Percentiles rank a stretch among this genome's conserved stretches.
Conservation (phyloP, 176 grass and related monocot genomes). For the Aechmea fasciata region DNA sequence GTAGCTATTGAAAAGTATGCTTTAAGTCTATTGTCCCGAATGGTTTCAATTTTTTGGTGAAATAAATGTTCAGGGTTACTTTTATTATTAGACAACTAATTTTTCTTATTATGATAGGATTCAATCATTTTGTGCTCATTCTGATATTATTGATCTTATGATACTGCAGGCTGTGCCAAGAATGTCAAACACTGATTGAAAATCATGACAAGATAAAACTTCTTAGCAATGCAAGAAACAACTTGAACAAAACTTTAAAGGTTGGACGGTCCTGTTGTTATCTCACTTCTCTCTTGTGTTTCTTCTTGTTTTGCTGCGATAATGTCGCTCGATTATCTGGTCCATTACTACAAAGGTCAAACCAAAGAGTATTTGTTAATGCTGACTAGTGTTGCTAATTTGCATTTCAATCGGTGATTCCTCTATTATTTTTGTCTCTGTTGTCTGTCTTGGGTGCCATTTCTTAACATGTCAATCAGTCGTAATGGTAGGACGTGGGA, state of each 20-base stretch:
- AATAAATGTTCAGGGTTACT: conserved; percentile 16
- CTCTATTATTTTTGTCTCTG: neutral
- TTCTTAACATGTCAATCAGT: conserved; percentile 9
- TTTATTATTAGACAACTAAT: conserved; percentile 9
- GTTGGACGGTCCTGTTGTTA: conserved; percentile 25
- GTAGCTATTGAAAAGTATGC: conserved; percentile 90
- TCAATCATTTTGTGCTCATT: neutral
- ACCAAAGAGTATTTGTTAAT: conserved; percentile 6
- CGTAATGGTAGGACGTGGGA: conserved; percentile 66
- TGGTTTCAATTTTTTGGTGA: conserved; percentile 14
- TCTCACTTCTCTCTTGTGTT: neutral
- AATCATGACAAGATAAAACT: conserved; percentile 99
- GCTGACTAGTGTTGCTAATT: neutral
- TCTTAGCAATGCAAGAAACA: conserved; percentile 99
- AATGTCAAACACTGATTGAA: conserved; percentile 97
- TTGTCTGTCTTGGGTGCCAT: neutral
- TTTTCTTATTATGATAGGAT: conserved; percentile 11
- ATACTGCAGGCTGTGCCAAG: conserved; percentile 66
- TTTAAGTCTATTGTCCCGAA: conserved; percentile 5
- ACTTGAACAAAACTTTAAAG: conserved; percentile 96
- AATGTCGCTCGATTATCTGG: conserved; percentile 4
- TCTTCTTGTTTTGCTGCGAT: conserved; percentile 1
- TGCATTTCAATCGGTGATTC: neutral
- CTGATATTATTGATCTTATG: conserved; percentile 24
- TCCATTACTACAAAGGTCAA: conserved; percentile 20